Percentiles rank a stretch among this genome's conserved stretches.
Evolutionary conservation across 176 grass and related monocot genomes (phyloP).

Genomic region (Cocos nucifera): DNA sequence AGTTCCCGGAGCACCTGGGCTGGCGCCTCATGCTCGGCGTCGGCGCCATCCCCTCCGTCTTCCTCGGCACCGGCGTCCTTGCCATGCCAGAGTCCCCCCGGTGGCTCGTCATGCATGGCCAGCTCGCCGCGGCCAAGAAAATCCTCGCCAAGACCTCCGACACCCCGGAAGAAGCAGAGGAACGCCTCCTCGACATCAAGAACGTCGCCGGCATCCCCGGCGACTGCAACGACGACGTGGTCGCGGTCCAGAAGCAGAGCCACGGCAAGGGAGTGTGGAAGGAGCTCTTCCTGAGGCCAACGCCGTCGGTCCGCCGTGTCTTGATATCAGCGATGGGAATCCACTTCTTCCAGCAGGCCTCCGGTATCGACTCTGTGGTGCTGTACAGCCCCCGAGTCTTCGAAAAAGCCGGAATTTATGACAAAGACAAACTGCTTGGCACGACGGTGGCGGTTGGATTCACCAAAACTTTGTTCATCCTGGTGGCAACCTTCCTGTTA

Average conservation of each 20-base stretch:
- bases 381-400: conserved; percentile 73
- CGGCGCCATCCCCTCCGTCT: conserved; percentile 48
- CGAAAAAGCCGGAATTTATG: conserved; percentile 36
- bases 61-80: conserved; percentile 46
- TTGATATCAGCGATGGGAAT: conserved; percentile 59
- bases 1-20: conserved; percentile 41
- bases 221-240: conserved; percentile 14
- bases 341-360: conserved; percentile 81
- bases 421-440: conserved; percentile 23
- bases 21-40: conserved; percentile 80
- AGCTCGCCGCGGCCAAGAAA: conserved; percentile 37
- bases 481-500: conserved; percentile 62
- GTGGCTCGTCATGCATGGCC: conserved; percentile 84
- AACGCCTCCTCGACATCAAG: conserved; percentile 54
- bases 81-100: conserved; percentile 88
- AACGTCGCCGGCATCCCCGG: conserved; percentile 35
- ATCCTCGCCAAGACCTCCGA: conserved; percentile 52
- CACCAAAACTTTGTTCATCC: conserved; percentile 61
- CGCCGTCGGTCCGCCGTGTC: conserved; percentile 44
- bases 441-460: conserved; percentile 56
- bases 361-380: conserved; percentile 72
- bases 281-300: conserved; percentile 57
- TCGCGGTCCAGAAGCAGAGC: neutral
- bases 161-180: conserved; percentile 36
- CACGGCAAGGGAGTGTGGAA: conserved; percentile 49